Conservation (phyloP, 2,329 filamentous ascomycete species). For the Monosporascus sp. region DNA sequence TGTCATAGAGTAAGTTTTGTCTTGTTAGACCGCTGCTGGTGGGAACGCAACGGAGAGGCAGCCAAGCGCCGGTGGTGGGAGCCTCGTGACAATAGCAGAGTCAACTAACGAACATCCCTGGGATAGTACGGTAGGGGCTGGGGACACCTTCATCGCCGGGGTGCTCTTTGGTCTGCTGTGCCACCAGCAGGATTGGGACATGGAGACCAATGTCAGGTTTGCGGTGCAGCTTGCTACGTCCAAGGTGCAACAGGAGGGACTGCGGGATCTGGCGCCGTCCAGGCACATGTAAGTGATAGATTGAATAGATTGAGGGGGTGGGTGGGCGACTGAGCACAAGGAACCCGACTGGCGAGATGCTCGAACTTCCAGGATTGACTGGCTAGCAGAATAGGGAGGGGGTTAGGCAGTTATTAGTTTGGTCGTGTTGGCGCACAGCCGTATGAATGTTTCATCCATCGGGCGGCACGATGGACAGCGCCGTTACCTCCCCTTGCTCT, state of each 20-base stretch:
- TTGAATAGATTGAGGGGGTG: constrained; percentile 7
- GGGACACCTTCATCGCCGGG: constrained; percentile 71
- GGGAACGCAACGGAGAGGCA: background rate
- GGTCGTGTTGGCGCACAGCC: background rate
- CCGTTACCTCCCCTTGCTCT: background rate
- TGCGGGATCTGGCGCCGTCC: constrained; percentile 62
- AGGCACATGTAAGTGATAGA: constrained; percentile 20
- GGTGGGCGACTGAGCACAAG: background rate
- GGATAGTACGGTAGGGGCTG: constrained; percentile 63
- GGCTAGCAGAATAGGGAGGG: background rate
- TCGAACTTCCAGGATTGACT: background rate
- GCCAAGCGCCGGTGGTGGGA: background rate
- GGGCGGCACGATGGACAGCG: background rate
- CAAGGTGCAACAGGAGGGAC: constrained; percentile 65
- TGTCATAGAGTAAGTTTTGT: constrained; percentile 50
- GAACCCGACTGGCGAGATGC: background rate
- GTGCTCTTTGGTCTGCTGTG: constrained; percentile 58
- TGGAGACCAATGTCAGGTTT: constrained; percentile 47
- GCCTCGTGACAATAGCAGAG: constrained; percentile 1
- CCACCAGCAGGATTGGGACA: constrained; percentile 43
- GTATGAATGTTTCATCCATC: background rate
- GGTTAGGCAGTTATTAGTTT: background rate
- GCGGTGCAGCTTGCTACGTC: constrained; percentile 62
- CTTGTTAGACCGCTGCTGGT: constrained; percentile 25
- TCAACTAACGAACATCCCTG: constrained; percentile 15